Evolutionary conservation across 225 moss, liverwort and hornwort genomes (phyloP), one percentile per base, ranked within the genome.

Genomic region (Physcomitrium patens): DNA sequence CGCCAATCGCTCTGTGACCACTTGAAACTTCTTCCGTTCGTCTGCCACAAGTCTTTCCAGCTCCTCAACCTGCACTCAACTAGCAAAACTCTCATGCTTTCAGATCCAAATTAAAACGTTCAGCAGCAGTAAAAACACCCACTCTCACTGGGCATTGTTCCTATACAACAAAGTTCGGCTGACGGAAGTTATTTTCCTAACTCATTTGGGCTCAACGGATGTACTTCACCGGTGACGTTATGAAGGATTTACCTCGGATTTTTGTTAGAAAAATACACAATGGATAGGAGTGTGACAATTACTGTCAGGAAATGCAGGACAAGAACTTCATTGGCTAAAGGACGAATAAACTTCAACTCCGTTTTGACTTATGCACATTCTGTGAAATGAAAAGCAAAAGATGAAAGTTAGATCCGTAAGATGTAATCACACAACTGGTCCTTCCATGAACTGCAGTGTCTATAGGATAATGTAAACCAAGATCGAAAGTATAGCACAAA

Each of bases 1-100:
- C 0, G 54, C 70, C 56, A 91, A 48, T 62, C 78, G 77, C 66
- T 89, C 27, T 2, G 82, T 74, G 7, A 93, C 74, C 46, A 72
- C 28, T 72, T 87, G 79, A 68, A 89, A 85, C 27, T 91, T 84
- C 63, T 82, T 79, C 60, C 24, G 69, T 45, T 89, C 87, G 0
- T 90, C 77, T 63, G 44, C 84, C 45, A 91, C 77, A 70, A 89
- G 56, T 67, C 85, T 80, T 74, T 84, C 85, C 12, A 87, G 80
- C 54, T 89, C 89, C 5, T 93, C 89, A 76, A 89, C 71, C 93
- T 91, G 52, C 66, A 60, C 1, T 60, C 23, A 12, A 65, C 27
- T 59, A 77, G 13, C 42, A 2, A 53, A 52, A 10, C 1, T 28
- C 10, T 24, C 26, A 1, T 2, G 1, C 49, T 45, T 3, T 20